Evolutionary conservation across 106 monocot species (phyloP).

Genomic region (Vanilla planifolia): DNA sequence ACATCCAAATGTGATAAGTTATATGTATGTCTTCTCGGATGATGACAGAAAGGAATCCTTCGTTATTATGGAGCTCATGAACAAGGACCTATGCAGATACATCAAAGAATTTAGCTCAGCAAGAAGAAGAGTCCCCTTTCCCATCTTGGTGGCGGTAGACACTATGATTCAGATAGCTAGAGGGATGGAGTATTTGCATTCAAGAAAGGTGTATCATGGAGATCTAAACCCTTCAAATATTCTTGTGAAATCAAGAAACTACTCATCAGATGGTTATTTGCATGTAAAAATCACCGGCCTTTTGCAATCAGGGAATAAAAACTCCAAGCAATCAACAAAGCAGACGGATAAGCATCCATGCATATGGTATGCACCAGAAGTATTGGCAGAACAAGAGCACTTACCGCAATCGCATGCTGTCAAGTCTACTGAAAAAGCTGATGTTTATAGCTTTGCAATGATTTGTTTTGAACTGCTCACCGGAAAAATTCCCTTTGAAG

Average conservation of each 20-base stretch:
- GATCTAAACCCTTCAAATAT: slow-evolving; percentile 58
- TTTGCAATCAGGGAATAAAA: slow-evolving; percentile 19
- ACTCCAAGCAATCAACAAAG: slow-evolving; percentile 11
- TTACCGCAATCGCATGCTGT: background rate
- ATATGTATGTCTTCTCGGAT: slow-evolving; percentile 45
- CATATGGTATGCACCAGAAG: slow-evolving; percentile 72
- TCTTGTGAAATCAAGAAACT: slow-evolving; percentile 29
- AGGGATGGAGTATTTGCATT: slow-evolving; percentile 82
- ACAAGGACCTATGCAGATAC: slow-evolving; percentile 34
- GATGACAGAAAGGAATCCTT: slow-evolving; percentile 50
- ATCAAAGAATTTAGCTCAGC: slow-evolving; percentile 44
- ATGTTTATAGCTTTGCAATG: slow-evolving; percentile 80
- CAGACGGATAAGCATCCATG: slow-evolving; percentile 11
- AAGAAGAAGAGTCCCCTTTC: slow-evolving; percentile 38
- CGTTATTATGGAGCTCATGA: slow-evolving; percentile 63
- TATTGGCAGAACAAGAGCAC: slow-evolving; percentile 29
- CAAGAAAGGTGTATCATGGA: slow-evolving; percentile 50
- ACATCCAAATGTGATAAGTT: slow-evolving; percentile 43
- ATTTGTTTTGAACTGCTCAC: slow-evolving; percentile 75
- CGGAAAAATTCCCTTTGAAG: slow-evolving; percentile 76
- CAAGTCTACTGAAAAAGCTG: slow-evolving; percentile 57
- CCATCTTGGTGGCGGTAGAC: slow-evolving; percentile 53
- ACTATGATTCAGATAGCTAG: slow-evolving; percentile 66
- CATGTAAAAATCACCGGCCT: slow-evolving; percentile 38
- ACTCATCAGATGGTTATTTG: slow-evolving; percentile 35